These are phyloP conservation scores for Citrus glauca DNA, from an alignment of 345 rosid species.

Conservation along the genomic window DNA sequence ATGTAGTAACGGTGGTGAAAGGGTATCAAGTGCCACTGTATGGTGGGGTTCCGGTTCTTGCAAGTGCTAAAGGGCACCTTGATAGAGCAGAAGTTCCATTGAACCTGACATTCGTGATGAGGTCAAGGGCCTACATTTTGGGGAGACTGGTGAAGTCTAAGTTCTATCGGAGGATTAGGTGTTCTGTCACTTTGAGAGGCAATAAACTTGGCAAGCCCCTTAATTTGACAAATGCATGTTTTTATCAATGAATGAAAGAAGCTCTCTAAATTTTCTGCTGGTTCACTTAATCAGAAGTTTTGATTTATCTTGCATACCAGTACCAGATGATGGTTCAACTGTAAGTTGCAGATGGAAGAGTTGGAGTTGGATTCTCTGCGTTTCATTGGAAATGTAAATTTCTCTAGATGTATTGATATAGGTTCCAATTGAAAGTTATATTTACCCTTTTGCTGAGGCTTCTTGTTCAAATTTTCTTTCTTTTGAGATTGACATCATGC, in stretches of 20 bases:
- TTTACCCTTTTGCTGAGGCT: background rate
- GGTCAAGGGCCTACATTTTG: slow-evolving; percentile 80
- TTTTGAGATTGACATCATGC: background rate
- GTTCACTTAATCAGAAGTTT: background rate
- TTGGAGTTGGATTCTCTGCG: background rate
- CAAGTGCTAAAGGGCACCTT: slow-evolving; percentile 29
- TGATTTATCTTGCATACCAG: background rate
- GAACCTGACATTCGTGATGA: slow-evolving; percentile 67
- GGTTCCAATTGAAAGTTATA: background rate
- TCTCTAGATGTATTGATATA: background rate
- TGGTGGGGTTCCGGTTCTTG: slow-evolving; percentile 59
- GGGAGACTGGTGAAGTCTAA: slow-evolving; percentile 65
- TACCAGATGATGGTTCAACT: background rate
- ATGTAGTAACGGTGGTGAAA: slow-evolving; percentile 45
- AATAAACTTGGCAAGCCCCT: slow-evolving; percentile 54
- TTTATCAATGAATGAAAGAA: slow-evolving; percentile 27
- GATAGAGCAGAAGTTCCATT: slow-evolving; percentile 53
- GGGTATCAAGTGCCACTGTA: slow-evolving; percentile 81
- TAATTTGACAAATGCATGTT: slow-evolving; percentile 47
- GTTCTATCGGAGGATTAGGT: slow-evolving; percentile 50
- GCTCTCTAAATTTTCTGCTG: background rate
- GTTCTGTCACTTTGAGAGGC: slow-evolving; percentile 58
- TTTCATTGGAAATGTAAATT: background rate
- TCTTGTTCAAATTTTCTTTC: background rate
- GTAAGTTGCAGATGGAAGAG: background rate